Conservation (phyloP, 2,329 filamentous ascomycete species). For the Tolypocladium paradoxum region DNA sequence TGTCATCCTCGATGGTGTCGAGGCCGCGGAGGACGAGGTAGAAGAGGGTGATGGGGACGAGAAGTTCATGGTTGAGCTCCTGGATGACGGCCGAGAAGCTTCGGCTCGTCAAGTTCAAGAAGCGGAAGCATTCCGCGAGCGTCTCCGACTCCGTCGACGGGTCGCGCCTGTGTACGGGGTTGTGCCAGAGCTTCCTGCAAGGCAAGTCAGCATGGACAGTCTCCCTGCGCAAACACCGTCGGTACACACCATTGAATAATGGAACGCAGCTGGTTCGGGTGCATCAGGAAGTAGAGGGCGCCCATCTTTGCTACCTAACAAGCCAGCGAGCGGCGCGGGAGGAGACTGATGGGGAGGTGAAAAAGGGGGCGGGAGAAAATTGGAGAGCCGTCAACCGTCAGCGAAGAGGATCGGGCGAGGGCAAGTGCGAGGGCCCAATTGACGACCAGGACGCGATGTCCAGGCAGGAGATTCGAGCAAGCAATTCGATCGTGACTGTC, state of each 20-base stretch:
- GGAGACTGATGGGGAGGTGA: not conserved
- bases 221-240: not conserved
- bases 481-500: not conserved
- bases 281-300: slow-evolving; percentile 60
- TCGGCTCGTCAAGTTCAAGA: slow-evolving; percentile 78
- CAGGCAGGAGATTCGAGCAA: not conserved
- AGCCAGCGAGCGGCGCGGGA: not conserved
- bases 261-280: slow-evolving; percentile 66
- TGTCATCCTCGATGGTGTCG: slow-evolving; percentile 98
- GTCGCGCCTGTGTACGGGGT: slow-evolving; percentile 79
- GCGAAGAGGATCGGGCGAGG: not conserved
- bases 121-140: slow-evolving; percentile 74
- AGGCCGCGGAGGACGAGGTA: slow-evolving; percentile 86
- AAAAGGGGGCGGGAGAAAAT: not conserved
- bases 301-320: slow-evolving; percentile 36
- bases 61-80: slow-evolving; percentile 87
- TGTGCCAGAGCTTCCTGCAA: slow-evolving; percentile 88
- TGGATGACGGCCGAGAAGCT: slow-evolving; percentile 91
- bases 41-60: slow-evolving; percentile 82
- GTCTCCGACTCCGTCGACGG: slow-evolving; percentile 62
- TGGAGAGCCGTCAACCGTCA: not conserved
- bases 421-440: not conserved
- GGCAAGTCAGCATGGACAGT: slow-evolving; percentile 8
- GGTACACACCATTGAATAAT: slow-evolving; percentile 77
- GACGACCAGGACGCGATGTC: not conserved